Conservation (phyloP, 2,329 filamentous ascomycete genomes). For the Paraconiothyrium sp. region DNA sequence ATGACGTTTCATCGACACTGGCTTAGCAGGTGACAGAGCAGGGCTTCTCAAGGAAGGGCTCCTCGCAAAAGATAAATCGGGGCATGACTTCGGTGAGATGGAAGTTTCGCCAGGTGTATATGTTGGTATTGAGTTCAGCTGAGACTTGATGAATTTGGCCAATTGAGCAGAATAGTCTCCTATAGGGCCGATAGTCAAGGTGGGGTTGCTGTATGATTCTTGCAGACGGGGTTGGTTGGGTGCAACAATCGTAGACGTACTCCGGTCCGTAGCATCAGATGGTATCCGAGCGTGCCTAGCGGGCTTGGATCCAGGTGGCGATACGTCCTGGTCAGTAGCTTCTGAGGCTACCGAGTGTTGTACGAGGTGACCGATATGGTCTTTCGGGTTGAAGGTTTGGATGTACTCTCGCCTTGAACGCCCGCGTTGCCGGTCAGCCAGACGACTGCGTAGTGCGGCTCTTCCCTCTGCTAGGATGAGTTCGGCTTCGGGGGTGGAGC, state of each 20-base stretch:
- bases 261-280: slow-evolving; percentile 43
- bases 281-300: slow-evolving; percentile 36
- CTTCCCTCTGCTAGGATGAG: slow-evolving; percentile 47
- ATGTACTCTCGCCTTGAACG: slow-evolving; percentile 30
- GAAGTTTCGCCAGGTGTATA: slow-evolving; percentile 29
- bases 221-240: slow-evolving; percentile 18
- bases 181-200: slow-evolving; percentile 30
- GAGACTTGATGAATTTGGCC: slow-evolving; percentile 47
- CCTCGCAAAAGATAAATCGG: slow-evolving; percentile 37
- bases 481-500: slow-evolving; percentile 47
- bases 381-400: slow-evolving; percentile 37
- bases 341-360: slow-evolving; percentile 20
- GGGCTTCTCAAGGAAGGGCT: slow-evolving; percentile 23
- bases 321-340: slow-evolving; percentile 22
- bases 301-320: slow-evolving; percentile 18
- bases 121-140: slow-evolving; percentile 46
- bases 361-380: slow-evolving; percentile 45
- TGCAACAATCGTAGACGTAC: slow-evolving; percentile 40
- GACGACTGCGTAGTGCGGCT: slow-evolving; percentile 45
- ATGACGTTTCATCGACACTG: slow-evolving; percentile 23
- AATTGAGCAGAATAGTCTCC: slow-evolving; percentile 49
- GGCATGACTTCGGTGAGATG: slow-evolving; percentile 42
- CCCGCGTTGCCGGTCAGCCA: slow-evolving; percentile 31
- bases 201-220: slow-evolving; percentile 15
- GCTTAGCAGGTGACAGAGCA: slow-evolving; percentile 33